Evolutionary conservation across 176 grass and related monocot genomes (phyloP), one percentile per base, ranked within the genome.

Genomic region (Oropetium thomaeum): DNA sequence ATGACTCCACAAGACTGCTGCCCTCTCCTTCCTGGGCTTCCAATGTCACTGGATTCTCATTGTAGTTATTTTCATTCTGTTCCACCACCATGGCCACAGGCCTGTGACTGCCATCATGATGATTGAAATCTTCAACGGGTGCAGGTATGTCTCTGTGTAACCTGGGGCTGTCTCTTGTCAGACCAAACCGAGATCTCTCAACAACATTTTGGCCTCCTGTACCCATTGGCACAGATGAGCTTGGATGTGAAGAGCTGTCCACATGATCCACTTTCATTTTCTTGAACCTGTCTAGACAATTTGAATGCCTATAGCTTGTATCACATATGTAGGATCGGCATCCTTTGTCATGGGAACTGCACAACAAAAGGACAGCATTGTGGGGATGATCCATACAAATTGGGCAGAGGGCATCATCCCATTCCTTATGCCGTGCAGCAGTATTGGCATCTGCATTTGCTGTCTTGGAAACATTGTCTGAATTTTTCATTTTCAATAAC

Each of bases 361-460:
- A 96, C 57, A 86, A 20, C 25, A 96, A 54, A 53, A 81, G 86
- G 19, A 96, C 92, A 40, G 92, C 89, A 57, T 92, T 96, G 49
- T 96, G 89, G 25, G 92, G 92, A 75, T 96, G 86, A 47, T 96
- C 92, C 92, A 96, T 92, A 78, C 92, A 96, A 74, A 89, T 92
- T 51, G 92, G 83, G 61, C 92, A 92, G 27, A 63, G 58, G 73
- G 81, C 78, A 44, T 89, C 92, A 73, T 96, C 89, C 92, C 89
- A 92, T 59, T 92, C 86, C 60, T 89, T 83, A 19, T 79, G 75
- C 60, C 55, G 70, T 33, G 83, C 65, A 78, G 71, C 37, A 72
- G 80, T 87, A 62, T 84, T 39, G 39, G 35, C 26, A 65, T 81
- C 66, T 62, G 76, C 55, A 42, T 73, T 81, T 79, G 61, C 26